Evolutionary conservation across 208 protist species (phyloP).

Genomic region (Balamuthia mandrillaris): DNA sequence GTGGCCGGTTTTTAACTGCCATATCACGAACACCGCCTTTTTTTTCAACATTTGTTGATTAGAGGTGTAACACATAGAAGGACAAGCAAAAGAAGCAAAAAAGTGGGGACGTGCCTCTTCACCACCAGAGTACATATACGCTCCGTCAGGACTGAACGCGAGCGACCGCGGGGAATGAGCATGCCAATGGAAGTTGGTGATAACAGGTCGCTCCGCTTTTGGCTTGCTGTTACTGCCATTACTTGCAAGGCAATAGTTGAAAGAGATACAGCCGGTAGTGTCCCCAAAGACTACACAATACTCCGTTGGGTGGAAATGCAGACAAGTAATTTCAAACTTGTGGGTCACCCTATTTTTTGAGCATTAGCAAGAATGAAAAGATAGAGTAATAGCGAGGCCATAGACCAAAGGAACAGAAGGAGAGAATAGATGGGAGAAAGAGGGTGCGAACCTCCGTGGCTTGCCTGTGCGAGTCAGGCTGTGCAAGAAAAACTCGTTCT

Average conservation of each 20-base stretch:
- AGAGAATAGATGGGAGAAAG: too few species aligned
- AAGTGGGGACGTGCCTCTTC: background rate
- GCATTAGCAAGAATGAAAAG: too few species aligned
- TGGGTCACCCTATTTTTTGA: background rate
- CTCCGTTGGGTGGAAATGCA: background rate
- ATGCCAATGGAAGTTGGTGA: background rate
- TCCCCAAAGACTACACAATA: background rate
- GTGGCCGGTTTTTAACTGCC: background rate
- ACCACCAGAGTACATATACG: conserved; percentile 29
- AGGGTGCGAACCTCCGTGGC: too few species aligned
- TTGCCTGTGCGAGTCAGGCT: too few species aligned
- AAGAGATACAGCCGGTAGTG: background rate
- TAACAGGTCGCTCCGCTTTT: background rate
- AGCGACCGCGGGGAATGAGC: conserved; percentile 2
- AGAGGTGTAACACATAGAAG: background rate
- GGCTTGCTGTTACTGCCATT: too few species aligned
- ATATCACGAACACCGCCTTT: conserved; percentile 40
- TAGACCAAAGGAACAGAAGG: too few species aligned
- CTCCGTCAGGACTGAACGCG: conserved; percentile 33
- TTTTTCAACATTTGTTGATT: background rate
- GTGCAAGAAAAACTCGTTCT: too few species aligned
- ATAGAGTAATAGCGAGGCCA: too few species aligned
- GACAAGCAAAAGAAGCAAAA: background rate
- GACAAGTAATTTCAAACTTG: background rate
- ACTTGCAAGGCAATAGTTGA: background rate